Evolutionary conservation across 192 early-diverging fungal species (phyloP), one percentile per base, ranked within the genome.

Genomic region (Chytriomyces sp.): DNA sequence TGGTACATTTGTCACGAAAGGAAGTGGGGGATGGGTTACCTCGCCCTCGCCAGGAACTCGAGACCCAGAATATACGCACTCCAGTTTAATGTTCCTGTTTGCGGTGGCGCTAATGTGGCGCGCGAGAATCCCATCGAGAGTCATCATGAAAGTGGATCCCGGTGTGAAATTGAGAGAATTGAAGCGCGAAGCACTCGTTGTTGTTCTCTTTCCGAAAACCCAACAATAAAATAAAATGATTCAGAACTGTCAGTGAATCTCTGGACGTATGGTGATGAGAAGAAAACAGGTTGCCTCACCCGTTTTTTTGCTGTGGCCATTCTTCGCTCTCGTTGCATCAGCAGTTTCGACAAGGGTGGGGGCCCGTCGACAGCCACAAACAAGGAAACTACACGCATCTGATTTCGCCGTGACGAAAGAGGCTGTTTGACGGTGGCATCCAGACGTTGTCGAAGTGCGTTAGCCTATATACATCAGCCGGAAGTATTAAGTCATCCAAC

Each of bases 291-390:
- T n/a, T 35, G 28, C 0, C 53, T 57, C 48, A 71, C 69, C 3
- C 69, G 49, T 8, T 50, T 71, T 48, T 71, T 71, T 10, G 69
- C 16, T 2, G 26, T 28, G 18, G 9, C 50, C 57, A 26, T n/a
- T 2, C 69, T 9, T 24, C 69, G 46, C 24, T 47, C 13, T 6
- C 50, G 47, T 45, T 71, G 69, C 50, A 71, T 11, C 18, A 71
- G 6, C 69, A 71, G 57, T 50, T 71, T 71, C 26, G 49, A 16
- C 26, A 71, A 26, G 49, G 69, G 69, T 6, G 69, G 49, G 8
- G 69, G 69, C n/a, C 69, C 69, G 50, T 71, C 69, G 69, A 71
- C 10, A 13, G 50, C 69, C 7, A 71, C 13, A 45, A 57, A 71
- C 10, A 71, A 26, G 4, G 69, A 50, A 57, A 20, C 13, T 5